These are phyloP conservation scores for Tuber brumale DNA, from an alignment of 495 filamentous ascomycete genomes.

Conservation along the genomic window DNA sequence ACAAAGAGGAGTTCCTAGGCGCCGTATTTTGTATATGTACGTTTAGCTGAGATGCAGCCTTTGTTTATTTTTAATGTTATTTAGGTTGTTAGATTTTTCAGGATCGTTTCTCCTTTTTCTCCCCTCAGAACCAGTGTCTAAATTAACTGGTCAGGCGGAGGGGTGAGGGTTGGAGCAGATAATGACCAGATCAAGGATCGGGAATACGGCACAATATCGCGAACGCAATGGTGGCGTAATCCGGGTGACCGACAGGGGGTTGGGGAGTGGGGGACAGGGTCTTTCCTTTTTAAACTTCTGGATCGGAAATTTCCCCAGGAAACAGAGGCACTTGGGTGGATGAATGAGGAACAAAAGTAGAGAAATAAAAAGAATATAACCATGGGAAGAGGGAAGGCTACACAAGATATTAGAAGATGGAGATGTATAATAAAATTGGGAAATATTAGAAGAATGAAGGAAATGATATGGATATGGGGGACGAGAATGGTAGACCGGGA, in stretches of 20 bases:
- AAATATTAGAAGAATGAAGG: too few relatives aligned
- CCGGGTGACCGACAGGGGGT: not conserved
- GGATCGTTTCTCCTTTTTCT: not conserved
- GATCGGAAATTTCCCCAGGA: not conserved
- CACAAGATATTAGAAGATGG: too few relatives aligned
- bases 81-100: too few relatives aligned
- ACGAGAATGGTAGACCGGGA: too few relatives aligned
- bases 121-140: not conserved
- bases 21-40: too few relatives aligned
- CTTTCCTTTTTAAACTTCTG: too few relatives aligned
- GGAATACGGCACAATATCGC: not conserved
- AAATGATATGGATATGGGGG: too few relatives aligned
- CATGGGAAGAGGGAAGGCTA: not conserved
- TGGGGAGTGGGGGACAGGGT: not conserved
- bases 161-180: not conserved
- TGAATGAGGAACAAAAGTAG: not conserved
- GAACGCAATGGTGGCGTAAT: not conserved
- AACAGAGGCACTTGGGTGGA: not conserved
- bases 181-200: not conserved
- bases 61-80: too few relatives aligned
- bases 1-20: too few relatives aligned
- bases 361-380: not conserved
- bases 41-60: too few relatives aligned
- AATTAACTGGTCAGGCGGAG: not conserved
- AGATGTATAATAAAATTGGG: too few relatives aligned